Evolutionary conservation across 2,329 filamentous ascomycete species (phyloP).

Genomic region (Diaporthe ampelina): DNA sequence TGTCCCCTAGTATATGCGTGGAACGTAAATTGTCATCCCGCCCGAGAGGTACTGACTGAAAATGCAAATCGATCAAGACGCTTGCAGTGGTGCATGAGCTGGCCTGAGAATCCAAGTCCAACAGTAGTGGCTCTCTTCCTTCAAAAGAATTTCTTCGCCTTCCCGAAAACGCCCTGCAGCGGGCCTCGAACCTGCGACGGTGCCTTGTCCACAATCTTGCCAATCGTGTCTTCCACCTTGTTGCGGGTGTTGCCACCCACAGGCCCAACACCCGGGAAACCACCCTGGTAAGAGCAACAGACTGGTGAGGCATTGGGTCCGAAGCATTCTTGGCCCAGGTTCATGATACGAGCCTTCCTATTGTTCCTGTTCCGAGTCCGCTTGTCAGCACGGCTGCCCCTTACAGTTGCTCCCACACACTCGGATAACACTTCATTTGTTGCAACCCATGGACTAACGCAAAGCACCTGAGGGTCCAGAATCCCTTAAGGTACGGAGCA

Average conservation of each 20-base stretch:
- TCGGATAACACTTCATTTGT: too few species aligned
- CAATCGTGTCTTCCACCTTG: slow-evolving; percentile 19
- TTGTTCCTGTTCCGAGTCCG: slow-evolving; percentile 33
- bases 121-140: too few species aligned
- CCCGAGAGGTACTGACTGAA: not conserved
- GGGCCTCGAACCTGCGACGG: slow-evolving; percentile 17
- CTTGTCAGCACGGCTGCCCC: not conserved
- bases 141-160: slow-evolving; percentile 27
- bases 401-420: not conserved
- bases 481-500: too few species aligned
- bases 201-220: slow-evolving; percentile 32
- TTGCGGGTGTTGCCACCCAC: not conserved
- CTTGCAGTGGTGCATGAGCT: too few species aligned
- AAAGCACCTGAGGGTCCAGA: too few species aligned
- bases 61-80: not conserved
- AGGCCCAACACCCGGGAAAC: slow-evolving; percentile 17
- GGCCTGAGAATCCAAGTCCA: too few species aligned
- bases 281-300: slow-evolving; percentile 39
- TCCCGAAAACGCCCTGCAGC: slow-evolving; percentile 22
- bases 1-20: too few species aligned
- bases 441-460: too few species aligned
- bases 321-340: slow-evolving; percentile 40
- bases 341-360: slow-evolving; percentile 42
- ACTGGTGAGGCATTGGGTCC: slow-evolving; percentile 37
- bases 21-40: too few species aligned